These are phyloP conservation scores for Naganishia friedmannii DNA, from an alignment of 768 basidiomycete genomes.

Conservation along the genomic window DNA sequence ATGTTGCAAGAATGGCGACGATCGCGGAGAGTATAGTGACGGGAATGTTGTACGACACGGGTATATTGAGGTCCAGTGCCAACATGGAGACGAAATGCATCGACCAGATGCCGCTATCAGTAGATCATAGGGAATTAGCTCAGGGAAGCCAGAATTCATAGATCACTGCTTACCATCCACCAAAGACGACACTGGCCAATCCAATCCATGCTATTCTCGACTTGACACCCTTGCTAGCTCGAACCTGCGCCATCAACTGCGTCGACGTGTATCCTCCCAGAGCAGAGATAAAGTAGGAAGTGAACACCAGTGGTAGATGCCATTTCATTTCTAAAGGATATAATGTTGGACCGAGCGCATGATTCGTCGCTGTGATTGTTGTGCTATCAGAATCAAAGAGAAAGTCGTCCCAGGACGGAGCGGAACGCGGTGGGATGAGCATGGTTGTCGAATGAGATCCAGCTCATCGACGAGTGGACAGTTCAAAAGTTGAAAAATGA, in stretches of 20 bases:
- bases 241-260: constrained; percentile 28
- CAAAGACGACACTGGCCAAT: constrained; percentile 24
- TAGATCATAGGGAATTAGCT: background rate
- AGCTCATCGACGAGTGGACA: background rate
- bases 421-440: constrained; percentile 1
- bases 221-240: constrained; percentile 13
- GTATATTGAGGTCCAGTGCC: constrained; percentile 16
- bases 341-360: background rate
- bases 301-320: constrained; percentile 21
- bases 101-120: constrained; percentile 19
- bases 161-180: constrained; percentile 24
- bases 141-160: background rate
- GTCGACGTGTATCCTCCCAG: constrained; percentile 28
- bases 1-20: constrained; percentile 26
- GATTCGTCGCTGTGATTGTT: background rate
- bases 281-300: constrained; percentile 26
- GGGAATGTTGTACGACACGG: constrained; percentile 17
- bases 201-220: constrained; percentile 23
- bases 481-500: background rate
- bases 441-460: background rate
- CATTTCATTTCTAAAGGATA: constrained; percentile 13
- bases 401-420: constrained; percentile 21
- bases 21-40: constrained; percentile 21
- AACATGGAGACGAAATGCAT: constrained; percentile 28
- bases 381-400: constrained; percentile 17